Percentiles rank a stretch among this genome's conserved stretches.
Conservation (phyloP, 2,329 filamentous ascomycete species). For the Ampelomyces quisqualis region DNA sequence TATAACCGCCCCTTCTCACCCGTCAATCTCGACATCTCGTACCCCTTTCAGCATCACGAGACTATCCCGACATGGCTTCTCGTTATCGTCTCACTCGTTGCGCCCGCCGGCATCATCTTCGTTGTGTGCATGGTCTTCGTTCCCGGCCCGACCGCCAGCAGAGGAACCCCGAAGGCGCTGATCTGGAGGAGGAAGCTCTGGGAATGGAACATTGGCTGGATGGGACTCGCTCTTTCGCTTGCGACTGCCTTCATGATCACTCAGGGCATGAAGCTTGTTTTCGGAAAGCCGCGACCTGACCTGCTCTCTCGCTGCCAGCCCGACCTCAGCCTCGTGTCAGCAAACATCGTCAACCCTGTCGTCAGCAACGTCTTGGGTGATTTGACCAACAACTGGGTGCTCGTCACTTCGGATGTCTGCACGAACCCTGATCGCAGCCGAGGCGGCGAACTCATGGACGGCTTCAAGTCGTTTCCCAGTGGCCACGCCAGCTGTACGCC, state of each 20-base stretch:
- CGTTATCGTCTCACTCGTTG: conserved; percentile 61
- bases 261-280: conserved; percentile 76
- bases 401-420: conserved; percentile 80
- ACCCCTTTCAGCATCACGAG: conserved; percentile 69
- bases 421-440: conserved; percentile 55
- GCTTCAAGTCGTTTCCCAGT: conserved; percentile 81
- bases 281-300: conserved; percentile 66
- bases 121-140: conserved; percentile 68
- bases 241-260: conserved; percentile 77
- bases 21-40: conserved; percentile 75
- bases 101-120: conserved; percentile 68
- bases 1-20: conserved; percentile 72
- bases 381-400: conserved; percentile 62
- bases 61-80: conserved; percentile 69
- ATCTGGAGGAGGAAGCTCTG: conserved; percentile 83
- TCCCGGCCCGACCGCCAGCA: conserved; percentile 67
- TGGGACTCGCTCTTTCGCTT: conserved; percentile 74
- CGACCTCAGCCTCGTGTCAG: conserved; percentile 62
- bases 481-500: conserved; percentile 68
- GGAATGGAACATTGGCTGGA: conserved; percentile 84
- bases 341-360: conserved; percentile 61
- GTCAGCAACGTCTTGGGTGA: conserved; percentile 48
- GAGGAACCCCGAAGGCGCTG: conserved; percentile 61
- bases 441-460: conserved; percentile 66
- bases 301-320: conserved; percentile 72